These are phyloP conservation scores for Setaria italica DNA, from an alignment of 202 grass and related monocot species.

Conservation along the genomic window DNA sequence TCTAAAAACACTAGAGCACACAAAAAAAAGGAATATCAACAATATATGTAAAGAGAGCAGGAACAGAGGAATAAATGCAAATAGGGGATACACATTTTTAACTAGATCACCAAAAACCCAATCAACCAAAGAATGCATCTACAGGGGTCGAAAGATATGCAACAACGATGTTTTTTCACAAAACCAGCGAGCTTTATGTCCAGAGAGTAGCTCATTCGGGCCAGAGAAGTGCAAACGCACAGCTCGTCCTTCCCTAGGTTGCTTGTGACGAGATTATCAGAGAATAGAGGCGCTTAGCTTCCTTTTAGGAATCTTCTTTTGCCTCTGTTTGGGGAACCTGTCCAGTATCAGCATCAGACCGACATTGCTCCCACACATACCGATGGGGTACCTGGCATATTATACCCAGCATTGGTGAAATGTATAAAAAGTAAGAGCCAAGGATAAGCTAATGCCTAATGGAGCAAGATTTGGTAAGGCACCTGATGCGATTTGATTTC, in stretches of 20 bases:
- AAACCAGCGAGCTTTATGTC: slow-evolving; percentile 33
- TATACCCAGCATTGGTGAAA: slow-evolving; percentile 13
- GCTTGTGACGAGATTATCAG: slow-evolving; percentile 2
- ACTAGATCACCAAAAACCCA: slow-evolving; percentile 31
- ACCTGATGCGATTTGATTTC: slow-evolving; percentile 68
- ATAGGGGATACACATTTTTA: slow-evolving; percentile 9
- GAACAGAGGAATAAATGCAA: neutral
- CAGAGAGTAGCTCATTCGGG: slow-evolving; percentile 26
- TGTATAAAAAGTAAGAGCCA: neutral
- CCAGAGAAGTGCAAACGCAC: neutral
- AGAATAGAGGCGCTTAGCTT: slow-evolving; percentile 27
- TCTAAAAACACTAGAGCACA: neutral
- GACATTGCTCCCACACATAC: slow-evolving; percentile 62
- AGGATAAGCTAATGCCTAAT: neutral
- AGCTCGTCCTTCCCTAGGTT: neutral
- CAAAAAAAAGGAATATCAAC: slow-evolving; percentile 12
- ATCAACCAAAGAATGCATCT: slow-evolving; percentile 35
- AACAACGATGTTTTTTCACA: slow-evolving; percentile 32
- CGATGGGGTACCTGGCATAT: slow-evolving; percentile 66
- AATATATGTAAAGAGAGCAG: slow-evolving; percentile 7
- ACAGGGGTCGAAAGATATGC: neutral
- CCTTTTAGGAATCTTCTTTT: slow-evolving; percentile 62
- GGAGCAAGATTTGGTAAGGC: slow-evolving; percentile 41
- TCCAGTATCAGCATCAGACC: slow-evolving; percentile 81
- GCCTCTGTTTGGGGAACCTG: slow-evolving; percentile 55